Conservation (phyloP, 306 rosid genomes). For the Sicyos edulis region DNA sequence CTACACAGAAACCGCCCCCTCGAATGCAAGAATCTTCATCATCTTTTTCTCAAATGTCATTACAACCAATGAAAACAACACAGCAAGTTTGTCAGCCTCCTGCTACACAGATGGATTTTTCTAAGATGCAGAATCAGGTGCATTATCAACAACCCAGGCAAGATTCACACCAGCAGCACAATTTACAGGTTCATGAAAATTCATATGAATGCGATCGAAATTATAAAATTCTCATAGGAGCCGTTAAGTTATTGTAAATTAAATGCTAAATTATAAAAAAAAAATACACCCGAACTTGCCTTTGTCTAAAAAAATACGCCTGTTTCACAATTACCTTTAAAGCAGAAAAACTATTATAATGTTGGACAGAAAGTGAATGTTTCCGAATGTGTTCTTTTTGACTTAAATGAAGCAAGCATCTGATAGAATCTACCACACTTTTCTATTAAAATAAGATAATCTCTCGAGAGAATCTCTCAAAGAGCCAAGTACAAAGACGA, state of each 20-base stretch:
- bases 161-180: conserved; percentile 47
- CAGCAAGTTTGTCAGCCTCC: conserved; percentile 34
- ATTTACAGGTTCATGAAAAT: conserved; percentile 52
- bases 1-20: conserved; percentile 43
- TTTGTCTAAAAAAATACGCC: too few relatives aligned
- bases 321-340: too few relatives aligned
- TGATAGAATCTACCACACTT: too few relatives aligned
- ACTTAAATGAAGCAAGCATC: too few relatives aligned
- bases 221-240: background rate
- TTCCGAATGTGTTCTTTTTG: too few relatives aligned
- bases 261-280: too few relatives aligned
- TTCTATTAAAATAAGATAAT: too few relatives aligned
- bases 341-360: too few relatives aligned
- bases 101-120: conserved; percentile 34
- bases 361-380: too few relatives aligned
- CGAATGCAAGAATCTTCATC: conserved; percentile 37
- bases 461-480: too few relatives aligned
- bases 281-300: too few relatives aligned
- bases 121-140: conserved; percentile 47
- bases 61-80: conserved; percentile 35
- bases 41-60: conserved; percentile 42
- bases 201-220: conserved; percentile 23
- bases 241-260: background rate
- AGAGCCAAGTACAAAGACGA: too few relatives aligned
- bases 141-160: conserved; percentile 35